Conservation (phyloP, 83 land plant species). For the Diphasiastrum complanatum region DNA sequence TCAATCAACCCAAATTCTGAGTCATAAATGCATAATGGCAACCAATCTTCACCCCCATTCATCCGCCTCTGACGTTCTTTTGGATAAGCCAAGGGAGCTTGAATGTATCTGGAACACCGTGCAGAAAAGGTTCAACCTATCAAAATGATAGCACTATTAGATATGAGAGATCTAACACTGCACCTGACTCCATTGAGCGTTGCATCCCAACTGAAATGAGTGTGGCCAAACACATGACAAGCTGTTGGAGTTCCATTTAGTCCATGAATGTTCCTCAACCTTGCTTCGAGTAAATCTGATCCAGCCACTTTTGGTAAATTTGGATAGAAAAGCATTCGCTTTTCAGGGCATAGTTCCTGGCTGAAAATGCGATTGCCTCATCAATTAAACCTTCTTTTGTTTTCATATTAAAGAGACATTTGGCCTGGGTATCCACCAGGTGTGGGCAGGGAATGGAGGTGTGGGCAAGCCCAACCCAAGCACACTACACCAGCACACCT, state of each 20-base stretch:
- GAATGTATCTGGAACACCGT: slow-evolving; percentile 62
- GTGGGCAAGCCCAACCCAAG: not conserved
- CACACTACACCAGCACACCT: no score
- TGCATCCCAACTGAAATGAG: slow-evolving; percentile 95
- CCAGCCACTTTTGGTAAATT: slow-evolving; percentile 86
- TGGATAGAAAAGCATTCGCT: slow-evolving; percentile 87
- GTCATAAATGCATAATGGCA: slow-evolving; percentile 69
- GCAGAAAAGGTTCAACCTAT: no score
- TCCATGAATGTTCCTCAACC: slow-evolving; percentile 71
- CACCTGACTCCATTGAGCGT: slow-evolving; percentile 83
- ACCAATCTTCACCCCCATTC: slow-evolving; percentile 68
- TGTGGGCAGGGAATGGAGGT: not conserved
- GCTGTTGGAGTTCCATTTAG: slow-evolving; percentile 41
- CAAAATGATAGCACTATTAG: not conserved
- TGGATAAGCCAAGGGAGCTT: slow-evolving; percentile 88
- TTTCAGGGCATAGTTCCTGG: slow-evolving; percentile 89
- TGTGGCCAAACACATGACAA: slow-evolving; percentile 91
- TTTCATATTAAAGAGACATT: not conserved
- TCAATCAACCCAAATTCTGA: slow-evolving; percentile 38
- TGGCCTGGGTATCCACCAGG: not conserved
- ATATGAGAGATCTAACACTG: not conserved
- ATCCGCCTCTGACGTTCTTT: slow-evolving; percentile 62
- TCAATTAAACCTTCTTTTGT: not conserved
- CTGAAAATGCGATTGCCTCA: slow-evolving; percentile 25
- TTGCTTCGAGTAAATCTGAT: slow-evolving; percentile 62